phyloP scores from a whole-genome alignment of 2,329 filamentous ascomycete species.

The Leptodontidium sp. region DNA sequence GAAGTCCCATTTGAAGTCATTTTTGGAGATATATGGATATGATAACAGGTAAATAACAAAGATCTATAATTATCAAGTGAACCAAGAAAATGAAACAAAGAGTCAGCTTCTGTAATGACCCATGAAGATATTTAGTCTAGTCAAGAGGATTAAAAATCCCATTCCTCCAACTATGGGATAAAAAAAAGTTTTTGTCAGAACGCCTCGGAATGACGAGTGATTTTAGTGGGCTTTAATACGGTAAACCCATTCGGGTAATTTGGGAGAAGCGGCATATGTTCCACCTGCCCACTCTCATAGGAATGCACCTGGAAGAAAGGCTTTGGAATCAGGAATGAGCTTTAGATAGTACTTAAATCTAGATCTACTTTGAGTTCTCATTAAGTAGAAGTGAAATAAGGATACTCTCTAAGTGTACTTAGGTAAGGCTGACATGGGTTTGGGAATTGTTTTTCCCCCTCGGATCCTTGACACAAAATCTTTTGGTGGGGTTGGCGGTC shows the following conservation, averaged over 20 bases:
- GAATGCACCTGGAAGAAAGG: neutral
- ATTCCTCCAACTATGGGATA: neutral
- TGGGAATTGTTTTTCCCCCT: no score
- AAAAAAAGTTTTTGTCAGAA: constrained; percentile 8
- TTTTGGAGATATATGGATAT: constrained; percentile 20
- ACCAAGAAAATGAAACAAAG: no score
- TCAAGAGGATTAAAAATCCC: neutral
- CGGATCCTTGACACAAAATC: neutral
- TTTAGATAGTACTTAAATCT: no score
- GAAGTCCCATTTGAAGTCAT: constrained; percentile 37
- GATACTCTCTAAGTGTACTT: no score
- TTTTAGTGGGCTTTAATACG: neutral
- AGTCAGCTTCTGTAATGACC: no score
- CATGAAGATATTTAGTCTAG: no score
- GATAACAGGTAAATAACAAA: neutral
- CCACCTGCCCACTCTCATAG: neutral
- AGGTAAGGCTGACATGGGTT: no score
- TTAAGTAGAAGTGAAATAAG: no score
- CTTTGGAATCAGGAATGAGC: no score
- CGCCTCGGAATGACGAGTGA: constrained; percentile 11
- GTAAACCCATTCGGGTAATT: neutral
- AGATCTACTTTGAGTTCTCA: no score
- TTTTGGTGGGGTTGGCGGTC: neutral
- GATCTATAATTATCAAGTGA: no score
- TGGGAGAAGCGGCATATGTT: neutral